Base-by-base conservation (phyloP, 1,284 basidiomycete genomes). In the Moniliophthora roreri region DNA sequence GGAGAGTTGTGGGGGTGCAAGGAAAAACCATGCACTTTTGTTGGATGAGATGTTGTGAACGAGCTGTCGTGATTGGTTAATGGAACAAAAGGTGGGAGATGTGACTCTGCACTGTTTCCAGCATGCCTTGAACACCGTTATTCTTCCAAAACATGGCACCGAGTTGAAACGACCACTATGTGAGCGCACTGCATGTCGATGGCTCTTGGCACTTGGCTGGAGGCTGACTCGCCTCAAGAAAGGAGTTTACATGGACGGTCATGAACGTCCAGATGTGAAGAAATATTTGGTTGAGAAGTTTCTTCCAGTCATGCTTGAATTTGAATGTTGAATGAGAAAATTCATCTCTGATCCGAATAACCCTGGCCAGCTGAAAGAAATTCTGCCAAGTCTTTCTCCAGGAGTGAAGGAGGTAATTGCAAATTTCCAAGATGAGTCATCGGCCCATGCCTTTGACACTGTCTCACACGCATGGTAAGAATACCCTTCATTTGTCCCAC, bases 221-320 rank as follows among this genome's bases (percentile, higher is more conserved):
- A n/a, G n/a, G n/a, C n/a, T n/a, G n/a, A n/a, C n/a, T n/a, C n/a
- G n/a, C n/a, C n/a, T n/a, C n/a, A n/a, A n/a, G n/a, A n/a, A n/a
- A n/a, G n/a, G n/a, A n/a, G n/a, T n/a, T n/a, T n/a, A n/a, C 51
- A 65, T 69, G 58, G 71, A 73, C 69, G 70, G 73, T 0, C 72
- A 74, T 60, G 67, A 74, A 45, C 55, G 60, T 6, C 50, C 47
- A 8, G 70, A 75, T 65, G 70, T 75, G 23, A 65, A 70, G 0
- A 48, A 66, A 13, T 71, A 73, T 60, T 57, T 62, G 0, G 32
- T 68, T 3, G 40, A 63, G 8, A 39, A 58, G 1, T 74, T 68
- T 50, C 54, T 74, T n/a, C 70, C 66, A 3, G 3, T n/a, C n/a
- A n/a, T n/a, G n/a, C n/a, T n/a, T n/a, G n/a, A n/a, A n/a, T n/a